These are phyloP conservation scores for Macrophomina pseudophaseolina DNA, from an alignment of 2,329 filamentous ascomycete genomes.

Conservation along the genomic window DNA sequence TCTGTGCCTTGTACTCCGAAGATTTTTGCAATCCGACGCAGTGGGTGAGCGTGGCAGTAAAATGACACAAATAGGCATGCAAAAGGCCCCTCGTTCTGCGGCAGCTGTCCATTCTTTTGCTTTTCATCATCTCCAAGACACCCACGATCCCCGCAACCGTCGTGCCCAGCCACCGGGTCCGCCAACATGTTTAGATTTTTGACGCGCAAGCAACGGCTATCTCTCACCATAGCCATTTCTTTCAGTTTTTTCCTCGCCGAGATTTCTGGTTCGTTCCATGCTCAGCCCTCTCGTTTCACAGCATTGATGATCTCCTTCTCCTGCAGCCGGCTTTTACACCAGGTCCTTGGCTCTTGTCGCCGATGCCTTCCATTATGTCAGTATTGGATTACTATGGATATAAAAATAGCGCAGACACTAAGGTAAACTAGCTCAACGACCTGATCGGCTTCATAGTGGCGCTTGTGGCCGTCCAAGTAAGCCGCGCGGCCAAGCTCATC, in stretches of 20 bases:
- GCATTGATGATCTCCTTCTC: slow-evolving; percentile 20
- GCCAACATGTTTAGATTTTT: slow-evolving; percentile 7
- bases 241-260: slow-evolving; percentile 54
- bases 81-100: background rate
- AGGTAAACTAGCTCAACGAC: slow-evolving; percentile 66
- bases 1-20: background rate
- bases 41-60: background rate
- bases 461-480: slow-evolving; percentile 66
- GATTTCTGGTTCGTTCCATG: slow-evolving; percentile 46
- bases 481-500: slow-evolving; percentile 30
- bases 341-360: slow-evolving; percentile 73
- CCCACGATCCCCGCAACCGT: background rate
- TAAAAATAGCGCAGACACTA: too few relatives aligned
- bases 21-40: background rate
- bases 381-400: slow-evolving; percentile 30
- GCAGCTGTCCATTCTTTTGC: background rate
- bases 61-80: background rate
- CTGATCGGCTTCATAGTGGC: slow-evolving; percentile 72
- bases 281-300: slow-evolving; percentile 1
- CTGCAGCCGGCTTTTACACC: slow-evolving; percentile 69
- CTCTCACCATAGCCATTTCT: slow-evolving; percentile 52
- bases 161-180: background rate
- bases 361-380: slow-evolving; percentile 79
- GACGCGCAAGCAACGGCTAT: slow-evolving; percentile 39
- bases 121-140: background rate